A percentile compares a stretch with the other conserved stretches of the same genome.
Conservation (phyloP, 2,329 filamentous ascomycete species). For the Fusarium coffeatum region DNA sequence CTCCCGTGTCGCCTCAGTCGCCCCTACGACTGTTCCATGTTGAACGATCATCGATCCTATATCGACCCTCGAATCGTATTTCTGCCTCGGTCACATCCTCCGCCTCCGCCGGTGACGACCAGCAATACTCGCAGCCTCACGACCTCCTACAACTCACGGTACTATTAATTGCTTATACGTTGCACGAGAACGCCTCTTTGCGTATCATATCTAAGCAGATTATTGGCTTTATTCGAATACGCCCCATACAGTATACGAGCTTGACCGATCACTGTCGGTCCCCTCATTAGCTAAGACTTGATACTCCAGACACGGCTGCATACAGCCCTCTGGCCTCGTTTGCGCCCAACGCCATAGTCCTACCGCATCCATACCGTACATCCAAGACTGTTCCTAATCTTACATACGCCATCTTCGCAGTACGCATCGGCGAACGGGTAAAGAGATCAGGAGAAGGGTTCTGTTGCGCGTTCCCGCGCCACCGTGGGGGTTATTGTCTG, state of each 20-base stretch:
- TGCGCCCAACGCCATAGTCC: conserved; percentile 40
- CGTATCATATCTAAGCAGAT: conserved; percentile 39
- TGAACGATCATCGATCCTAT: conserved; percentile 32
- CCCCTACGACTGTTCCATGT: conserved; percentile 15
- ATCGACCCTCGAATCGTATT: conserved; percentile 34
- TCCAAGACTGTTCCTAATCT: conserved; percentile 17
- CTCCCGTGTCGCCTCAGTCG: conserved; percentile 11
- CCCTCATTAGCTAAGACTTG: conserved; percentile 36
- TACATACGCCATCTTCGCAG: conserved; percentile 34
- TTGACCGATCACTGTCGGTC: conserved; percentile 44
- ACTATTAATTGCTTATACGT: conserved; percentile 42
- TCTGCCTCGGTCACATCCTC: conserved; percentile 27
- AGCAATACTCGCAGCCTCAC: conserved; percentile 40
- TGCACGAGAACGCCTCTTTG: conserved; percentile 42
- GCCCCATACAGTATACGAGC: conserved; percentile 50
- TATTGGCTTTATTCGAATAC: conserved; percentile 43
- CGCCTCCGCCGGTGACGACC: conserved; percentile 34
- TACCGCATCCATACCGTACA: conserved; percentile 35
- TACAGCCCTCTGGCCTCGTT: conserved; percentile 39
- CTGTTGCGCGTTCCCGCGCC: conserved; percentile 36
- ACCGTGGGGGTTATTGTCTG: conserved; percentile 39
- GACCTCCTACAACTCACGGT: conserved; percentile 18
- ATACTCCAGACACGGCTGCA: conserved; percentile 44
- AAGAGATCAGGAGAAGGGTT: conserved; percentile 29
- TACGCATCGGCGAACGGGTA: conserved; percentile 29